Base-by-base conservation (phyloP, 1,139 yeast species). In the Ogataea hybrid region DNA sequence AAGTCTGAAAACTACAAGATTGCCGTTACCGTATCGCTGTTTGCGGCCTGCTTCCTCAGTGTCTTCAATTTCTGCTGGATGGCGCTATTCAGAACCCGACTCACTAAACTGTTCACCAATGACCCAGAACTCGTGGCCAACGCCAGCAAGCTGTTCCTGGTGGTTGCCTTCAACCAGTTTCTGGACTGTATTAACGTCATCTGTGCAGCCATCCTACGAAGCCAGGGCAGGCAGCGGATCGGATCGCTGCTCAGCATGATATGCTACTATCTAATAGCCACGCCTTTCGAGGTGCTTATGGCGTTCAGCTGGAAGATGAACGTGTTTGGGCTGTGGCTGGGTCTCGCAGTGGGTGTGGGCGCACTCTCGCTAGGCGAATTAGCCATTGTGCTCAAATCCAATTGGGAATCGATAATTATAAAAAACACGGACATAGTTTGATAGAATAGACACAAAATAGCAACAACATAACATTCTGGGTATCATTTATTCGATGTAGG, bases 121-220 rank as follows among this genome's bases (percentile, higher is more conserved):
- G 96, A 88, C 59, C 70, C 69, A 14, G 77, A 73, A 2, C 90
- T 89, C 3, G 67, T 78, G 25, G 54, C 61, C 0, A 68, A 56
- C 55, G 75, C 73, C 6, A 67, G 67, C 6, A 50, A 56, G 2
- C 69, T 86, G 10, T 71, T 86, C 51, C 89, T 94, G 1, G 64
- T 84, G 32, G 89, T 88, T 33, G 81, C 90, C 0, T 53, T 82
- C 5, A 73, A 84, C 46, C 94, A 86, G 58, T 69, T 86, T 9
- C 81, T 84, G 50, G 96, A 89, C 57, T 82, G 95, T 3, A 63
- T 86, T 38, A 90, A 89, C 35, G 82, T 88, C 4, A 84, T 87
- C 2, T 81, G 89, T 18, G 89, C 94, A 35, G 92, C 96, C 1
- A 76, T 88, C 37, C 65, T 89, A 37, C 69, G 96, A 50, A 96